phyloP scores from a whole-genome alignment of 345 rosid genomes.

The Rhodomyrtus tomentosa region DNA sequence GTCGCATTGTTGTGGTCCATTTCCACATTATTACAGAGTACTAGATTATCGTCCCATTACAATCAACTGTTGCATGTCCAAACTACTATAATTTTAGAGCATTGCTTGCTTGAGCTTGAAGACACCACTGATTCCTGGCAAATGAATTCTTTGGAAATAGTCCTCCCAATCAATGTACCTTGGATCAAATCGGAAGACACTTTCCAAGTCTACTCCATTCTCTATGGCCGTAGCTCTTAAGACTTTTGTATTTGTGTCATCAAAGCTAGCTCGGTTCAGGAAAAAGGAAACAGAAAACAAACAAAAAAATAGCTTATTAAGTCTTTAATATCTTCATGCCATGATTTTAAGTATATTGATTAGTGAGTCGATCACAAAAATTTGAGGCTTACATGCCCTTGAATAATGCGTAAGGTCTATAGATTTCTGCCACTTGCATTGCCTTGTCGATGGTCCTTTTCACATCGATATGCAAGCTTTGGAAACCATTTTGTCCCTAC shows the following conservation, averaged over 20 bases:
- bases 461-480: constrained; percentile 6
- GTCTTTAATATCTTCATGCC: neutral
- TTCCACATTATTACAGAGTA: neutral
- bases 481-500: constrained; percentile 12
- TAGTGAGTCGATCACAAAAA: neutral
- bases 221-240: constrained; percentile 1
- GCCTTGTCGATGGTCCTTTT: constrained; percentile 13
- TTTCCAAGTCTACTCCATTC: neutral
- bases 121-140: constrained; percentile 28
- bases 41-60: neutral
- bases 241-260: constrained; percentile 18
- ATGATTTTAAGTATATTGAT: neutral
- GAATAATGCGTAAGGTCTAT: constrained; percentile 25
- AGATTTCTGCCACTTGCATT: constrained; percentile 18
- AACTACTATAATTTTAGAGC: neutral
- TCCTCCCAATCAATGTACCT: constrained; percentile 40
- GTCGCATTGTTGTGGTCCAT: neutral
- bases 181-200: constrained; percentile 34
- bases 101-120: neutral
- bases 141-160: constrained; percentile 27
- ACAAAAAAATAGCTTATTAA: neutral
- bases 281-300: neutral
- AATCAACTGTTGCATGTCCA: neutral
- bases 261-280: constrained; percentile 11
- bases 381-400: constrained; percentile 14